Base-by-base conservation (phyloP, 2,329 filamentous ascomycete species). In the Ophiostoma himal-ulmi region DNA sequence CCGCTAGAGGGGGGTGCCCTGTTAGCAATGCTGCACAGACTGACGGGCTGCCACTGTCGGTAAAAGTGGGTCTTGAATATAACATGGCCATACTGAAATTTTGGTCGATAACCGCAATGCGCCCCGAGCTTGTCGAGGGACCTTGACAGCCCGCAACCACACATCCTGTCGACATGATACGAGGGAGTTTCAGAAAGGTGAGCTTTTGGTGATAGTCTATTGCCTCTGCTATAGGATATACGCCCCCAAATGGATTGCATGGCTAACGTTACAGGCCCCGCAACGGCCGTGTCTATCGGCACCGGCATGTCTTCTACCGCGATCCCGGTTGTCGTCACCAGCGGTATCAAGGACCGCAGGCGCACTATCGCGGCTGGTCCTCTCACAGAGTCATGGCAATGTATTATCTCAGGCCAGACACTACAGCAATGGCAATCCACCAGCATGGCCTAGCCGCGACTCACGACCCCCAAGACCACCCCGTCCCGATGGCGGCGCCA, bases 111-210 rank as follows among this genome's bases (percentile, higher is more conserved):
- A 62, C 11, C 14, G 52, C 52, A 60, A 48, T 70, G 57, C 44
- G 69, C 69, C 54, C n/a, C 10, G 37, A 65, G 64, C 26, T 39
- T 57, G 36, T n/a, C 26, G 22, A 67, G 39, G 54, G 41, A 60
- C 62, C n/a, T 22, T 17, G 41, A 41, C 30, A 70, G 69, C 57
- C 13, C n/a, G n/a, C 17, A 44, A 22, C 48, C 36, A 39, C 14
- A 67, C 48, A 64, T 13, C 26, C 57, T 52, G 54, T 60, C 70
- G 70, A 62, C 68, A 73, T 73, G 72, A 65, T 73, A 68, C 60
- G 70, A 30, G 52, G 70, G 52, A 68, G 67, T n/a, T 54, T 71
- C 14, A 68, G 66, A 48, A 70, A 68, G 68, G 71, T 73, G 37
- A 71, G 71, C 8, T 13, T 11, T 11, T 1, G 5, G 11, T 60